Percentiles rank a stretch among this genome's conserved stretches.
Conservation (phyloP, 164 flowering plant species). For the Tinospora cordifolia region DNA sequence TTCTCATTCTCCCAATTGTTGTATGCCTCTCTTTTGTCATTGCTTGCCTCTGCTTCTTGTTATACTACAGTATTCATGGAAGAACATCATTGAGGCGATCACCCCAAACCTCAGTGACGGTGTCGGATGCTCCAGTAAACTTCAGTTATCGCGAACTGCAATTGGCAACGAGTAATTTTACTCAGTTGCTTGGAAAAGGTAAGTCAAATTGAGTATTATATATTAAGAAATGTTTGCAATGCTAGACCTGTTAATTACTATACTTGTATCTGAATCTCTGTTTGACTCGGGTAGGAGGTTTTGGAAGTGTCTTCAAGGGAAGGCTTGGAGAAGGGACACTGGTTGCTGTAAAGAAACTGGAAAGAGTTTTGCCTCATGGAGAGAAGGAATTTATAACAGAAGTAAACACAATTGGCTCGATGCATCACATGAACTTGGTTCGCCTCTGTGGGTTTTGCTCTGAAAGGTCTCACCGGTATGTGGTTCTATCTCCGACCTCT, state of each 20-base stretch:
- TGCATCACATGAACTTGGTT: conserved; percentile 69
- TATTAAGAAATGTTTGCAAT: background rate
- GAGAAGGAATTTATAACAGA: conserved; percentile 15
- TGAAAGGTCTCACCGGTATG: conserved; percentile 66
- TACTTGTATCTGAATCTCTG: background rate
- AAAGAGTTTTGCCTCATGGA: conserved; percentile 12
- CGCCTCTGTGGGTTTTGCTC: conserved; percentile 87
- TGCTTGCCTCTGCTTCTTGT: conserved; percentile 45
- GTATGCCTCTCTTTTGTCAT: conserved; percentile 38
- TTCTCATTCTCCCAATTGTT: conserved; percentile 58
- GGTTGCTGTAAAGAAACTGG: conserved; percentile 11
- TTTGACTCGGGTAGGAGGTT: conserved; percentile 5
- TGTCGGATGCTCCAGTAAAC: conserved; percentile 59
- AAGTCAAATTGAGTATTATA: conserved; percentile 20
- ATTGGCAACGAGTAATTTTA: conserved; percentile 21
- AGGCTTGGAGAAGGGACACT: conserved; percentile 12
- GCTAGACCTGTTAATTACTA: background rate
- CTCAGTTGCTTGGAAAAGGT: conserved; percentile 59
- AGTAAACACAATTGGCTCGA: conserved; percentile 15
- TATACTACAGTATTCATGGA: conserved; percentile 44
- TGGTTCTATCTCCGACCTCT: background rate
- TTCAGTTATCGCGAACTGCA: conserved; percentile 69
- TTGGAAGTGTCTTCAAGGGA: conserved; percentile 62
- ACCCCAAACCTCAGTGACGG: conserved; percentile 32
- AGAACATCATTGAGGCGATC: conserved; percentile 33